Evolutionary conservation across 73 alveolate species (phyloP), one percentile per base, ranked within the genome.

Genomic region (Paramecium sonneborni): DNA sequence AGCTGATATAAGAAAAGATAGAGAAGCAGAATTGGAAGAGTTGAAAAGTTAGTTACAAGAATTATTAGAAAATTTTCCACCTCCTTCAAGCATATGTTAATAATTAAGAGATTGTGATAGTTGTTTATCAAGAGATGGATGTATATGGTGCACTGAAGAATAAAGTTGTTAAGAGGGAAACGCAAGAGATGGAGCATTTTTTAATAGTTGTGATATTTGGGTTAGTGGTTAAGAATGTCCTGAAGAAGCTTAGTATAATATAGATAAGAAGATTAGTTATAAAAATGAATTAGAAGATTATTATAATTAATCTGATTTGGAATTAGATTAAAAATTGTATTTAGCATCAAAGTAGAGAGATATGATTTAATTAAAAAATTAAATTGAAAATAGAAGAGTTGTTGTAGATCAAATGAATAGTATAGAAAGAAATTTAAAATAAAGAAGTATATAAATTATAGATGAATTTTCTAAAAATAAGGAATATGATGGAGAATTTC

Each of bases 341-440:
- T 43, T 79, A 23, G 90, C 74, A 43, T 79, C 90, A 10, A 79
- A 79, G 34, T 44, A 79, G 26, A 79, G 90, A 44, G 90, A 79
- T n/a, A 79, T 79, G 90, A 14, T 79, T 1, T 43, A 79, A 24
- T 79, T 79, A 37, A 79, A 79, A 44, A 79, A 79, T 79, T 79
- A 79, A 34, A 79, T 79, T 23, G 90, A 79, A 12, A 79, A 21
- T 43, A 79, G 90, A 46, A 79, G 90, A 44, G 34, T 20, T 18
- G 48, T 79, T 38, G 18, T 79, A 10, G 41, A 79, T 39, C 6
- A 79, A 43, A 41, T 79, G 55, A 79, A 9, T 11, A 24, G 39
- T 20, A 79, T 79, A 41, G 69, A 41, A 14, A 30, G 41, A 44
- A 23, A 38, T 41, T 23, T 79, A 15, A 79, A 41, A 44, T 20